A percentile compares a stretch with the other conserved stretches of the same genome.
Conservation (phyloP, 768 basidiomycete genomes). For the Pleurotus giganteus region DNA sequence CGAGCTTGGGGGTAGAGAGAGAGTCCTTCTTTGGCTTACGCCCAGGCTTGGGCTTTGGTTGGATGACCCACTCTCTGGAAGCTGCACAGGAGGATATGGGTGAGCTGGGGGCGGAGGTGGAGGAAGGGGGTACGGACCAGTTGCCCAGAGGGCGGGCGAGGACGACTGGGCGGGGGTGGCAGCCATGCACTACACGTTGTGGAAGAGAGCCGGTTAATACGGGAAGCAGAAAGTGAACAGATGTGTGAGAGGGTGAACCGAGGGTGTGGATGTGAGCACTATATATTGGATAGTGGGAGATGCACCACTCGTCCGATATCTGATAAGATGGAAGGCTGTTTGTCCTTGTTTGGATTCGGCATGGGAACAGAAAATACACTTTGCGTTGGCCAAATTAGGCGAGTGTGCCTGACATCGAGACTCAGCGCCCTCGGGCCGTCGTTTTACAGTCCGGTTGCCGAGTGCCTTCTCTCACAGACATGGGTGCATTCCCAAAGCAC, state of each 20-base stretch:
- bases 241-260: constrained; percentile 16
- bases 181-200: not conserved
- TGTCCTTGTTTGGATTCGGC: not conserved
- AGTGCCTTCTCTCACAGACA: constrained; percentile 5
- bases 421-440: not conserved
- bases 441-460: not conserved
- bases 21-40: constrained; percentile 81
- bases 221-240: constrained; percentile 13
- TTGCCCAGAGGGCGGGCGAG: constrained; percentile 70
- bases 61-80: constrained; percentile 89
- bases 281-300: constrained; percentile 10
- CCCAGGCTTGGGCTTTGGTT: constrained; percentile 83
- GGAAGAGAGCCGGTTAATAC: not conserved
- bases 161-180: constrained; percentile 32
- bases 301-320: constrained; percentile 9
- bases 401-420: not conserved
- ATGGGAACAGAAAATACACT: not conserved
- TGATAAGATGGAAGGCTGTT: constrained; percentile 9
- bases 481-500: constrained; percentile 1
- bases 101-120: constrained; percentile 9
- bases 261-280: not conserved
- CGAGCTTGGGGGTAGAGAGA: constrained; percentile 33
- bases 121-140: constrained; percentile 42
- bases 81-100: constrained; percentile 40
- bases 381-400: not conserved